These are phyloP conservation scores for Nakaseomyces kungkrabaensis DNA, from an alignment of 1,139 yeast genomes.

Conservation along the genomic window DNA sequence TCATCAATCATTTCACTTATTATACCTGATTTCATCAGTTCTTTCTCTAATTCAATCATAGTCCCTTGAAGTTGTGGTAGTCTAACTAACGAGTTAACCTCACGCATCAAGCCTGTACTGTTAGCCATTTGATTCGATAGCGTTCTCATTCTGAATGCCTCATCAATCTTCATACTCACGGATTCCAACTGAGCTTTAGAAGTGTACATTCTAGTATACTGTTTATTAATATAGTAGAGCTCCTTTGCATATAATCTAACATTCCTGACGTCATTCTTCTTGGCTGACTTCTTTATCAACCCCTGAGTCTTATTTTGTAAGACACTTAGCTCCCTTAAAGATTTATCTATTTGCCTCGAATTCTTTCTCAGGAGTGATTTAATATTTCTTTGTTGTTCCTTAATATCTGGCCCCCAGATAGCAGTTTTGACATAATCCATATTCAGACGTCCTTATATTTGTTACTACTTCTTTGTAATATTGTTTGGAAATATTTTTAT, in stretches of 20 bases:
- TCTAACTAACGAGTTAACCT: slow-evolving; percentile 68
- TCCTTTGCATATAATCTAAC: slow-evolving; percentile 80
- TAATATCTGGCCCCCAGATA: slow-evolving; percentile 93
- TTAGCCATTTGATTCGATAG: slow-evolving; percentile 73
- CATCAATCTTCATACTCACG: slow-evolving; percentile 80
- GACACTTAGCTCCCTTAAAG: slow-evolving; percentile 53
- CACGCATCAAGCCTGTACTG: slow-evolving; percentile 78
- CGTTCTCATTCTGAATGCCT: slow-evolving; percentile 80
- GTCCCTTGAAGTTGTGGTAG: slow-evolving; percentile 76
- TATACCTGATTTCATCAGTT: slow-evolving; percentile 82
- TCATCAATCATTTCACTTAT: slow-evolving; percentile 96
- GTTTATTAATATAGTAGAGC: slow-evolving; percentile 62
- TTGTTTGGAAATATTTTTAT: too few relatives aligned
- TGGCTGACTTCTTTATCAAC: slow-evolving; percentile 66
- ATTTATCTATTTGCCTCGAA: slow-evolving; percentile 69
- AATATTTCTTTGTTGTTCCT: slow-evolving; percentile 85
- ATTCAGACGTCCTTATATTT: too few relatives aligned
- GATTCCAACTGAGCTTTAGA: slow-evolving; percentile 83
- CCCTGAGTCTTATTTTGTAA: slow-evolving; percentile 67
- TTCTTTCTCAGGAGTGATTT: slow-evolving; percentile 76
- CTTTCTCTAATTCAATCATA: slow-evolving; percentile 80
- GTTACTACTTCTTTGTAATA: too few relatives aligned
- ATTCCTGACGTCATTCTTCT: slow-evolving; percentile 62
- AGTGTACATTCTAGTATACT: slow-evolving; percentile 60
- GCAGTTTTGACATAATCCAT: slow-evolving; percentile 76